These are phyloP conservation scores for Taiozyma sp. DNA, from an alignment of 1,139 yeast genomes.

Conservation along the genomic window DNA sequence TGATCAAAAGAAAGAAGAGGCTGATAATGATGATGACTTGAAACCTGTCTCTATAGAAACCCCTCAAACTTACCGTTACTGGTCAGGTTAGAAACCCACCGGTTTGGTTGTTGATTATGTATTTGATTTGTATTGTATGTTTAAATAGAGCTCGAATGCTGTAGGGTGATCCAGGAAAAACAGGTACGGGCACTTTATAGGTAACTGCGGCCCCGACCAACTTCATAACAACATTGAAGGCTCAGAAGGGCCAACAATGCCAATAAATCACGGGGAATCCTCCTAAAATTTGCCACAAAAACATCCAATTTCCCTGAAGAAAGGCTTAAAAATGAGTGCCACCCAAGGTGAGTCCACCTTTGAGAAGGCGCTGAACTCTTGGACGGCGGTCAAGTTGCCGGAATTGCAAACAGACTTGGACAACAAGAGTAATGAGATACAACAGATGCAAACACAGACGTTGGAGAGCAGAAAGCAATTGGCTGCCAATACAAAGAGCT, in stretches of 20 bases:
- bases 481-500: constrained; percentile 79
- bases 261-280: background rate
- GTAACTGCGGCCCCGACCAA: background rate
- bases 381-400: constrained; percentile 75
- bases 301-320: background rate
- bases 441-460: constrained; percentile 64
- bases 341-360: constrained; percentile 28
- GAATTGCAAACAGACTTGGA: constrained; percentile 68
- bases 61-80: constrained; percentile 82
- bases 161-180: background rate
- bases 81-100: constrained; percentile 50
- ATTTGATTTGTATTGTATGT: background rate
- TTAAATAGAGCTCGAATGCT: background rate
- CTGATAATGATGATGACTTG: constrained; percentile 27
- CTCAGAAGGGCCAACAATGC: no score
- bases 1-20: constrained; percentile 9
- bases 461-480: constrained; percentile 67
- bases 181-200: no score
- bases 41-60: constrained; percentile 78
- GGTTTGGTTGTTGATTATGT: background rate
- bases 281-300: background rate
- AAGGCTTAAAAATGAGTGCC: background rate
- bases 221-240: no score
- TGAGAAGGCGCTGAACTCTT: constrained; percentile 64
- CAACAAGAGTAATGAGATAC: constrained; percentile 67